Evolutionary conservation across 2,329 filamentous ascomycete species (phyloP).

Genomic region (Diaporthe citriasiana): DNA sequence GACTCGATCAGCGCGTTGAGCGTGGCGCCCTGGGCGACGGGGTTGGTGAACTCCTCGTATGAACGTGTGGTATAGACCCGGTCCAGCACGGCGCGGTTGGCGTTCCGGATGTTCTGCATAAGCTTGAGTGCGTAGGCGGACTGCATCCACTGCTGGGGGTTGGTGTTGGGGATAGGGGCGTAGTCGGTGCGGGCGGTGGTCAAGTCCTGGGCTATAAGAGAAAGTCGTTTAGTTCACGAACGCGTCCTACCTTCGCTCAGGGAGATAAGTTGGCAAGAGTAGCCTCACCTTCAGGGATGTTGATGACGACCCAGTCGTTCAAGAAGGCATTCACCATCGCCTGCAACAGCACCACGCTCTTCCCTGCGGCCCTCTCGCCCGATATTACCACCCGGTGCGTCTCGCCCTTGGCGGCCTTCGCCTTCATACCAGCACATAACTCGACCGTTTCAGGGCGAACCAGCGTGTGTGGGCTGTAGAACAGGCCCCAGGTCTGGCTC

Average conservation of each 20-base stretch:
- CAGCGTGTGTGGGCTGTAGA: constrained; percentile 84
- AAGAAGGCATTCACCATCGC: constrained; percentile 84
- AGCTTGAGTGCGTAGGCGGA: constrained; percentile 82
- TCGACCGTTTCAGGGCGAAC: constrained; percentile 84
- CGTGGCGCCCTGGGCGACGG: constrained; percentile 71
- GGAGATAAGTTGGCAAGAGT: not conserved
- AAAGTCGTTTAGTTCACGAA: constrained; percentile 13
- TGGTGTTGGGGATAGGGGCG: constrained; percentile 72
- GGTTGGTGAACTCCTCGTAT: constrained; percentile 59
- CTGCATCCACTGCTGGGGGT: constrained; percentile 79
- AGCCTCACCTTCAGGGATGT: constrained; percentile 85
- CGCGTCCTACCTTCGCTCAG: not conserved
- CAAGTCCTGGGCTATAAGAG: constrained; percentile 78
- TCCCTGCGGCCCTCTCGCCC: constrained; percentile 83
- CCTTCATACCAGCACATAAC: constrained; percentile 74
- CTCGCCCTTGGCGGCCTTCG: constrained; percentile 66
- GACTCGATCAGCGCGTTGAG: constrained; percentile 79
- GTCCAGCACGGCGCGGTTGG: constrained; percentile 77
- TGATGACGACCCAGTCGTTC: constrained; percentile 90
- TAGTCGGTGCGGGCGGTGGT: constrained; percentile 87
- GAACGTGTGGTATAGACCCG: constrained; percentile 60
- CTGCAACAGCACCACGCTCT: constrained; percentile 89
- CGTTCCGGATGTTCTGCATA: constrained; percentile 78
- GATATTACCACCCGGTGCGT: constrained; percentile 76
- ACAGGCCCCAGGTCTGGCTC: constrained; percentile 89